Evolutionary conservation across 2,329 filamentous ascomycete species (phyloP).

Genomic region (Botrytis deweyae): DNA sequence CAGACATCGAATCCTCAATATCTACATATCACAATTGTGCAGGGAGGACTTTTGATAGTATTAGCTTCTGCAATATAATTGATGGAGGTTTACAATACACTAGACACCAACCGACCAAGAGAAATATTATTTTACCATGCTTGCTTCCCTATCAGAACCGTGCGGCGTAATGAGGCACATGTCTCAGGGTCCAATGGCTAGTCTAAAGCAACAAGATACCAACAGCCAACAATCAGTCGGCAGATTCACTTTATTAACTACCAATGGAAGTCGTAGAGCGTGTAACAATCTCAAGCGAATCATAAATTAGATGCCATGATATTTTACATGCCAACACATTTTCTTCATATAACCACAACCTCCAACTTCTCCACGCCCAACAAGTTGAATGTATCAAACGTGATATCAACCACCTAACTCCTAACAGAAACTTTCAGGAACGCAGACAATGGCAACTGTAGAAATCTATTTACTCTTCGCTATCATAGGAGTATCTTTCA

Average conservation of each 20-base stretch:
- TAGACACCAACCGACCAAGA: not conserved
- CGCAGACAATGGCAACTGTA: not conserved
- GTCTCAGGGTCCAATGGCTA: too few relatives aligned
- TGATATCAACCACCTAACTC: not conserved
- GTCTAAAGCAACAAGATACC: not conserved
- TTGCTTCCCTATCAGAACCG: not conserved
- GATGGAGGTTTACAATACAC: not conserved
- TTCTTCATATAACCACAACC: not conserved
- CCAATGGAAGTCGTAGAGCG: not conserved
- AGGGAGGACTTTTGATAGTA: too few relatives aligned
- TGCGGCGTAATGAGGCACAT: not conserved
- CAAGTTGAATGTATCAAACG: not conserved
- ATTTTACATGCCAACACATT: not conserved
- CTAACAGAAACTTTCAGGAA: not conserved
- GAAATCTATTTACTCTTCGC: not conserved
- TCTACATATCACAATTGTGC: not conserved
- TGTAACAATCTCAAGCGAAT: not conserved
- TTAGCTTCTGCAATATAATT: not conserved
- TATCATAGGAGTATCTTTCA: not conserved
- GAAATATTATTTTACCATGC: not conserved
- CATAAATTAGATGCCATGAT: not conserved
- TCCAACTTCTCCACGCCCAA: not conserved
- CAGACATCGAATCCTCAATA: not conserved
- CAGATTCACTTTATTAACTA: not conserved
- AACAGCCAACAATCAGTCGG: not conserved